Conservation (phyloP, 2,329 filamentous ascomycete species). For the Colletotrichum euphorbiae region DNA sequence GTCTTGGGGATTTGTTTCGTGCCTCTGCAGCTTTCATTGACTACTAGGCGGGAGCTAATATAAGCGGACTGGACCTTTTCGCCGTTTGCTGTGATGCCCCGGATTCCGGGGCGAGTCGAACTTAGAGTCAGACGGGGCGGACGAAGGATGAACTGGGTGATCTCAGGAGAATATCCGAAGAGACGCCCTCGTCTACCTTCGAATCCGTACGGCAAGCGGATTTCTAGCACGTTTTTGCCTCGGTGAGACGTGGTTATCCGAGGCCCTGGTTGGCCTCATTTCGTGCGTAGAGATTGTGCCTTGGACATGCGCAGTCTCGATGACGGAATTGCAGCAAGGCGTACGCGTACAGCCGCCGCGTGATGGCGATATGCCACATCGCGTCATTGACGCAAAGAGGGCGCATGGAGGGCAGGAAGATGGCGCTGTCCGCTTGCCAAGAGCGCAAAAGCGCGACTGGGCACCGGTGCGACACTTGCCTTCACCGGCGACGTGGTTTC, state of each 20-base stretch:
- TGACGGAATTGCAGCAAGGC: slow-evolving; percentile 12
- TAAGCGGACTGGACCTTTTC: slow-evolving; percentile 2
- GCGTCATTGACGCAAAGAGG: neutral
- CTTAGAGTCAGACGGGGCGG: slow-evolving; percentile 13
- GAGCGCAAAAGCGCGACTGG: neutral
- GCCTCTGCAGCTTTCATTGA: neutral
- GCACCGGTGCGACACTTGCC: slow-evolving; percentile 9
- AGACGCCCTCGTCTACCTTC: too few relatives aligned
- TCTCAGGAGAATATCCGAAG: slow-evolving; percentile 4
- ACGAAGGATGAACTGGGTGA: slow-evolving; percentile 12
- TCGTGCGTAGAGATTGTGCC: neutral
- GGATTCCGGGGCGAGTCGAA: slow-evolving; percentile 3
- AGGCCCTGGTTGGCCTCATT: neutral
- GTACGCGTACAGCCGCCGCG: neutral
- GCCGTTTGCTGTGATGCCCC: neutral
- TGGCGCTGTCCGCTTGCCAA: slow-evolving; percentile 20
- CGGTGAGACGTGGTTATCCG: neutral
- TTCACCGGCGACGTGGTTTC: neutral
- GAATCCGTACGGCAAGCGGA: neutral
- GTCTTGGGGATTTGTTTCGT: neutral
- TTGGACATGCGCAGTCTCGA: neutral
- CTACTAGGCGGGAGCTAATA: neutral
- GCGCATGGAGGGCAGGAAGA: neutral
- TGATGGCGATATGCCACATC: slow-evolving; percentile 4
- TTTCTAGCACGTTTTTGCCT: slow-evolving; percentile 1